A percentile compares a stretch with the other conserved stretches of the same genome.
Evolutionary conservation across 345 rosid species (phyloP).

Genomic region (Cardamine chenopodiifolia): DNA sequence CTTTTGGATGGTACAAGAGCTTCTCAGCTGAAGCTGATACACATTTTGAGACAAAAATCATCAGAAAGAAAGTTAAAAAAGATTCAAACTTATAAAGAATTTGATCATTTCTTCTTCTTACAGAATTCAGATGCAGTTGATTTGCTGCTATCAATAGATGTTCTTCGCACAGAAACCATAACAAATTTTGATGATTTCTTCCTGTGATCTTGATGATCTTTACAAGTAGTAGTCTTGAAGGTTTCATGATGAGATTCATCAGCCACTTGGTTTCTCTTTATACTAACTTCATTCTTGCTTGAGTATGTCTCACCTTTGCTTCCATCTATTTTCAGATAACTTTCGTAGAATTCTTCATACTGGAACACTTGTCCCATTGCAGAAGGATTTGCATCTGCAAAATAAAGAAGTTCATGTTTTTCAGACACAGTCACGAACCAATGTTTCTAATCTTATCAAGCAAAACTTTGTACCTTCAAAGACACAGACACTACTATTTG

Average conservation of each 20-base stretch:
- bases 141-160: conserved; percentile 53
- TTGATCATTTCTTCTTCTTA: conserved; percentile 37
- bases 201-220: conserved; percentile 49
- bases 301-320: conserved; percentile 45
- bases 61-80: conserved; percentile 19
- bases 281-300: conserved; percentile 46
- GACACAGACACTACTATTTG: conserved; percentile 61
- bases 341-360: conserved; percentile 64
- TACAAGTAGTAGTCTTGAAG: conserved; percentile 42
- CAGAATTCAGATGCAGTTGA: conserved; percentile 48
- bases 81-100: neutral
- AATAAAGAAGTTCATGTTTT: neutral
- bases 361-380: conserved; percentile 53
- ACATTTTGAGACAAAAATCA: conserved; percentile 19
- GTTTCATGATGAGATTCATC: conserved; percentile 50
- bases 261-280: conserved; percentile 46
- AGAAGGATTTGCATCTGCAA: conserved; percentile 57
- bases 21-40: conserved; percentile 56
- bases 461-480: conserved; percentile 48
- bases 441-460: neutral
- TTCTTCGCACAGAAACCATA: conserved; percentile 65
- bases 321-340: conserved; percentile 61
- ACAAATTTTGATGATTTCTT: conserved; percentile 66
- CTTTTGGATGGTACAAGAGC: conserved; percentile 58
- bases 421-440: conserved; percentile 15